phyloP scores from a whole-genome alignment of 495 filamentous ascomycete genomes.

The Apiosordaria backusii region DNA sequence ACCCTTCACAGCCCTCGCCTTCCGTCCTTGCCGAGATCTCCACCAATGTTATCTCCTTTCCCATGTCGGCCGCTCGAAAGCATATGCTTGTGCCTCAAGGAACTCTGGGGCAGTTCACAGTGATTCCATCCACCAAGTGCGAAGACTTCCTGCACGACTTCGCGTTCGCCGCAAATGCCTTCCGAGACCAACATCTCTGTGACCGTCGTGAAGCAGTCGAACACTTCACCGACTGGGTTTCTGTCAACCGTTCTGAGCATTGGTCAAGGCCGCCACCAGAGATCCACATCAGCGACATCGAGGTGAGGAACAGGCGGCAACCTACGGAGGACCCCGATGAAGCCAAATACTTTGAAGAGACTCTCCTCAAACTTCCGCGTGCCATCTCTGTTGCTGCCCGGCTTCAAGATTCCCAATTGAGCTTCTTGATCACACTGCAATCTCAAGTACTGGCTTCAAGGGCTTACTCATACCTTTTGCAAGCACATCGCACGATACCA shows the following conservation, averaged over 20 bases:
- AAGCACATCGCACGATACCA: slow-evolving; percentile 12
- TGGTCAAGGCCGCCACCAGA: slow-evolving; percentile 16
- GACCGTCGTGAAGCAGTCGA: background rate
- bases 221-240: slow-evolving; percentile 15
- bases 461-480: slow-evolving; percentile 8
- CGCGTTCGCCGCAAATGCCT: slow-evolving; percentile 7
- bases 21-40: slow-evolving; percentile 6
- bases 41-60: slow-evolving; percentile 7
- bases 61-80: background rate
- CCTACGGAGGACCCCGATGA: slow-evolving; percentile 18
- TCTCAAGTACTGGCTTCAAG: slow-evolving; percentile 15
- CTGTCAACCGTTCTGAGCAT: background rate
- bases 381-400: slow-evolving; percentile 14
- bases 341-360: slow-evolving; percentile 15
- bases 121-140: slow-evolving; percentile 11
- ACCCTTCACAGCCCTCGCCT: background rate
- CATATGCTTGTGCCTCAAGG: background rate
- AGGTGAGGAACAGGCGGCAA: background rate
- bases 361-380: slow-evolving; percentile 13
- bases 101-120: background rate
- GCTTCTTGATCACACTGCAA: slow-evolving; percentile 9
- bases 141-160: slow-evolving; percentile 19
- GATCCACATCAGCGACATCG: slow-evolving; percentile 5
- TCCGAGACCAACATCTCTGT: background rate
- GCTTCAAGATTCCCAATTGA: background rate